Conservation (phyloP, 2,329 filamentous ascomycete genomes). For the Trichoderma breve region DNA sequence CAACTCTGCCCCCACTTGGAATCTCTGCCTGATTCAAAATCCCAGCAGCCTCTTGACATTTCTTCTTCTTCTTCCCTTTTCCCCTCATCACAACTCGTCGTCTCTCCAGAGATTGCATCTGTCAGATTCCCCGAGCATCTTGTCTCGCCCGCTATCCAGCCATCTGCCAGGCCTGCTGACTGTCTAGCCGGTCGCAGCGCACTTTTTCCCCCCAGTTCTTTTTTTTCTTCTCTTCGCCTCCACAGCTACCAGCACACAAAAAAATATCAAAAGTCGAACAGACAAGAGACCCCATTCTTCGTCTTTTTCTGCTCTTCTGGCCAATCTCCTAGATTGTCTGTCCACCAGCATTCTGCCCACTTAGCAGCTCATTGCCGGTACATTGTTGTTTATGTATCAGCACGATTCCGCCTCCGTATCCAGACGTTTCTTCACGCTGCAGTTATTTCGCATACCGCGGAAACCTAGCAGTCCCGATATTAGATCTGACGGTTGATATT, state of each 20-base stretch:
- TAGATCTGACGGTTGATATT: constrained; percentile 85
- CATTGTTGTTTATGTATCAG: constrained; percentile 93
- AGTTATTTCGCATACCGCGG: constrained; percentile 93
- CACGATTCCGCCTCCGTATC: constrained; percentile 86
- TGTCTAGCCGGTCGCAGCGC: constrained; percentile 24
- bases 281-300: background rate
- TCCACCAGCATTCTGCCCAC: constrained; percentile 27
- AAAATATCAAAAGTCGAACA: background rate
- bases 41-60: background rate
- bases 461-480: constrained; percentile 89
- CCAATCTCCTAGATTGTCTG: background rate
- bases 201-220: background rate
- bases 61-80: constrained; percentile 9
- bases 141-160: background rate
- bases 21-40: constrained; percentile 22
- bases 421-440: constrained; percentile 95
- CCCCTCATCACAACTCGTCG: constrained; percentile 8
- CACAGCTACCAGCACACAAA: background rate
- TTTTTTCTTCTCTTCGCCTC: background rate
- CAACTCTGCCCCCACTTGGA: constrained; percentile 17
- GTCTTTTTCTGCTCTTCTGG: background rate
- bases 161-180: constrained; percentile 20
- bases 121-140: constrained; percentile 21
- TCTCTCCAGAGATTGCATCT: constrained; percentile 18
- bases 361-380: constrained; percentile 33